phyloP scores from a whole-genome alignment of 2,329 filamentous ascomycete species.

The Verticillium dahliae region DNA sequence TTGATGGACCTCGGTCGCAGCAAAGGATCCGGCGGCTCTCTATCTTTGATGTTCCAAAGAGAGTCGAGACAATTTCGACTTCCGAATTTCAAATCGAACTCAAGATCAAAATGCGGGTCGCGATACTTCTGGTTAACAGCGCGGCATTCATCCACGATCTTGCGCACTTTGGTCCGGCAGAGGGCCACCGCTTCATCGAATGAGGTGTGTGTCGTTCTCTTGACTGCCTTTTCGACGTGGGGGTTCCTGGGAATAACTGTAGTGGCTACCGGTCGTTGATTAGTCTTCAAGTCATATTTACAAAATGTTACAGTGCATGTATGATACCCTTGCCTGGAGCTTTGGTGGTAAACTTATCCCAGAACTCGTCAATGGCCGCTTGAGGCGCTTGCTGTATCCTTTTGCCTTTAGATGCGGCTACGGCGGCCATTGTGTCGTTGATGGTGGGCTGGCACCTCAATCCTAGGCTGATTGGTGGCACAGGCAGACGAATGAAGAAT shows the following conservation, averaged over 20 bases:
- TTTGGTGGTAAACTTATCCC: conserved; percentile 64
- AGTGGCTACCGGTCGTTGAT: conserved; percentile 40
- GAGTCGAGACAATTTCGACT: conserved; percentile 42
- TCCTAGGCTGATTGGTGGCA: background rate
- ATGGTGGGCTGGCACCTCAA: background rate
- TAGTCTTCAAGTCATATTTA: background rate
- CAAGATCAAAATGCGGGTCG: conserved; percentile 82
- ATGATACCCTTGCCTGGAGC: conserved; percentile 58
- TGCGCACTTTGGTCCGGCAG: conserved; percentile 58
- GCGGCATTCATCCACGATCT: conserved; percentile 60
- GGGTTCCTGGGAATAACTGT: conserved; percentile 64
- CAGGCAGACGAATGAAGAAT: too few relatives aligned
- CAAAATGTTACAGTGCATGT: background rate
- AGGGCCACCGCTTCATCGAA: conserved; percentile 67
- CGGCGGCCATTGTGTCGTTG: background rate
- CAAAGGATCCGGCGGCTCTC: conserved; percentile 7
- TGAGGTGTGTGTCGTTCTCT: conserved; percentile 48
- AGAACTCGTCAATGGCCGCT: conserved; percentile 64
- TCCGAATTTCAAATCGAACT: conserved; percentile 63
- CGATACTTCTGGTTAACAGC: conserved; percentile 80
- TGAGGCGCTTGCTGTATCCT: conserved; percentile 55
- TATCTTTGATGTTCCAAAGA: conserved; percentile 26
- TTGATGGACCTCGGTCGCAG: conserved; percentile 53
- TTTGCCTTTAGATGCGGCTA: background rate
- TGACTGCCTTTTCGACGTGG: conserved; percentile 47